Percentiles rank a stretch among this genome's conserved stretches.
phyloP scores from a whole-genome alignment of 345 rosid species.

The Melaleuca quinquenervia region DNA sequence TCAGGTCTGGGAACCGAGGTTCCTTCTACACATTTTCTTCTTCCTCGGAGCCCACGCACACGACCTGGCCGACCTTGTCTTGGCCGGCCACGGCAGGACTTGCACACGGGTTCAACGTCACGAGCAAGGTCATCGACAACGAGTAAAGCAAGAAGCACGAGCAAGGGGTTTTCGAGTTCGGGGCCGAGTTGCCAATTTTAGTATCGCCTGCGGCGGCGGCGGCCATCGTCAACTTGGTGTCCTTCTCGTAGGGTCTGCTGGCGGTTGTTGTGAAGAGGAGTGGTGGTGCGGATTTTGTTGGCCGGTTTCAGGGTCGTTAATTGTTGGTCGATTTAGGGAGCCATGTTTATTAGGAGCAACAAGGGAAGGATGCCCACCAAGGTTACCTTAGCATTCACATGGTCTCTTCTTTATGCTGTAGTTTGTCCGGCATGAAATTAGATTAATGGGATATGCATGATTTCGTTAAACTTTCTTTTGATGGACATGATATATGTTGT shows the following conservation, averaged over 20 bases:
- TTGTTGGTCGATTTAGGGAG: slow-evolving; percentile 48
- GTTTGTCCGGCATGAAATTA: background rate
- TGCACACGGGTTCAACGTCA: slow-evolving; percentile 34
- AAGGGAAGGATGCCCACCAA: slow-evolving; percentile 33
- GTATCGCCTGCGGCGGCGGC: slow-evolving; percentile 19
- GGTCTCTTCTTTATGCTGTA: slow-evolving; percentile 9
- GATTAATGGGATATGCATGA: background rate
- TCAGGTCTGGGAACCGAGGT: slow-evolving; percentile 49
- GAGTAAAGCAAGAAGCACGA: slow-evolving; percentile 46
- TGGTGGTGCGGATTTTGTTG: slow-evolving; percentile 15
- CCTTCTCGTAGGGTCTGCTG: slow-evolving; percentile 20
- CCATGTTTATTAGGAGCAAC: slow-evolving; percentile 48
- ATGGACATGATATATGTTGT: background rate
- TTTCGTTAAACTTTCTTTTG: background rate
- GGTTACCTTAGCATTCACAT: slow-evolving; percentile 18
- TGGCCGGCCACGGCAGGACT: slow-evolving; percentile 24
- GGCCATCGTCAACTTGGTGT: slow-evolving; percentile 38
- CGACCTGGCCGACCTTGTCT: slow-evolving; percentile 25
- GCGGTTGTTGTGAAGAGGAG: background rate
- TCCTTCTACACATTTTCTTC: slow-evolving; percentile 44
- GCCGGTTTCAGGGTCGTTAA: slow-evolving; percentile 34
- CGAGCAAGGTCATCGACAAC: slow-evolving; percentile 38
- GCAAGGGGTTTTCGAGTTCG: slow-evolving; percentile 50
- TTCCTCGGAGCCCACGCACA: slow-evolving; percentile 47
- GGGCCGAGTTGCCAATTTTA: slow-evolving; percentile 44